These are phyloP conservation scores for Leptographium radiaticola DNA, from an alignment of 2,329 filamentous ascomycete species.

Conservation along the genomic window DNA sequence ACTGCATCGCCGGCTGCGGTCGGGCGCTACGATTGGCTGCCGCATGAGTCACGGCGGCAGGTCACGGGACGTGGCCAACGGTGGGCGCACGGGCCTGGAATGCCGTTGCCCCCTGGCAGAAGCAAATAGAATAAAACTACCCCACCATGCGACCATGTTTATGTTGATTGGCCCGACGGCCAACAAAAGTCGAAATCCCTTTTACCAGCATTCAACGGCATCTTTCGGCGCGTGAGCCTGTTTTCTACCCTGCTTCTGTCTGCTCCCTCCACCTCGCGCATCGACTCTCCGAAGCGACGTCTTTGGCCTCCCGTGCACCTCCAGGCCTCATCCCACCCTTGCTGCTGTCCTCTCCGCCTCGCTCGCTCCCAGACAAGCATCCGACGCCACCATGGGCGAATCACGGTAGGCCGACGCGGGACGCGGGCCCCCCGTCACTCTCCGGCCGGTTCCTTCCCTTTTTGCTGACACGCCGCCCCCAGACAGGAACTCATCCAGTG, in stretches of 20 bases:
- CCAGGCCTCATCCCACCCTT: background rate
- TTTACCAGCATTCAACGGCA: background rate
- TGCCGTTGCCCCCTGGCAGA: background rate
- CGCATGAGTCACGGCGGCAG: background rate
- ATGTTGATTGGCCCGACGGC: conserved; percentile 9
- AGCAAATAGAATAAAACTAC: conserved; percentile 2
- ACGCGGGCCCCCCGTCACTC: background rate
- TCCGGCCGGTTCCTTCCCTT: background rate
- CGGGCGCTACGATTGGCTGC: no score
- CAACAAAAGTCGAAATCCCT: background rate
- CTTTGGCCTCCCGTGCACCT: background rate
- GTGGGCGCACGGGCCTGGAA: background rate
- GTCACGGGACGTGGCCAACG: background rate
- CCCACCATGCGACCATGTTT: conserved; percentile 7
- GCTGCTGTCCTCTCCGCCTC: background rate
- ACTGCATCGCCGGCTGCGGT: no score
- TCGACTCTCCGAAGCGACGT: background rate
- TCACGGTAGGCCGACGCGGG: conserved; percentile 7
- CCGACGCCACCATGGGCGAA: conserved; percentile 10
- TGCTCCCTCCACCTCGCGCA: background rate
- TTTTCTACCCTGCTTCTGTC: background rate
- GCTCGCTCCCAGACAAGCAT: no score
- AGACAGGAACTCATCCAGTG: conserved; percentile 95
- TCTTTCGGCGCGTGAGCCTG: background rate
- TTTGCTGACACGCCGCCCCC: conserved; percentile 5